Evolutionary conservation across 2,329 filamentous ascomycete species (phyloP).

Genomic region (Aureobasidium sp.): DNA sequence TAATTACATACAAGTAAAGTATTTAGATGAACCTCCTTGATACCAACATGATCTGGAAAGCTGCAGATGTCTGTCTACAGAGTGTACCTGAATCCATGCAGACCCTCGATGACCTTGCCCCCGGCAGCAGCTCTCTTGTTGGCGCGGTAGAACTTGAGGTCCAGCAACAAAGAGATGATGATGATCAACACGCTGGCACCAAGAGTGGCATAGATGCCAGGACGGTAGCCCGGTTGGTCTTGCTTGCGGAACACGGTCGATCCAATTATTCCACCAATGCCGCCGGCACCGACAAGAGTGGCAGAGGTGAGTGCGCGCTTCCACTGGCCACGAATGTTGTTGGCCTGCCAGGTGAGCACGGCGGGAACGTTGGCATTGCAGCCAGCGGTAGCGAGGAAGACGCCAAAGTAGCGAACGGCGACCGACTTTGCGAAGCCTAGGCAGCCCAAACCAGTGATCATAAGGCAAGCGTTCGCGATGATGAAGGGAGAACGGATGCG

Average conservation of each 20-base stretch:
- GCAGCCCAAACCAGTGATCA: conserved; percentile 28
- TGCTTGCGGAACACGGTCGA: conserved; percentile 29
- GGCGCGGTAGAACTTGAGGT: conserved; percentile 28
- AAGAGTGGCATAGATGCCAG: conserved; percentile 28
- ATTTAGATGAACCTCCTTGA: background rate
- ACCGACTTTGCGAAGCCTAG: conserved; percentile 27
- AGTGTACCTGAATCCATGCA: conserved; percentile 31
- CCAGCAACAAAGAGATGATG: conserved; percentile 25
- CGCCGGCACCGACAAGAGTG: conserved; percentile 67
- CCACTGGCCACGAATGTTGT: conserved; percentile 85
- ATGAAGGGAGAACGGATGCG: conserved; percentile 30
- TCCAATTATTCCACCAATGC: conserved; percentile 63
- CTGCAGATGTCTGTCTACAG: conserved; percentile 18
- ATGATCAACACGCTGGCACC: conserved; percentile 26
- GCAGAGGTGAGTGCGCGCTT: conserved; percentile 75
- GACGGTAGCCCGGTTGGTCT: conserved; percentile 28
- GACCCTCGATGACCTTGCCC: conserved; percentile 30
- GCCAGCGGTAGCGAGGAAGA: conserved; percentile 30
- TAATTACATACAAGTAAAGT: background rate
- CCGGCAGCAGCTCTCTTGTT: conserved; percentile 30
- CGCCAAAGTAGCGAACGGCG: conserved; percentile 29
- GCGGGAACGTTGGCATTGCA: conserved; percentile 60
- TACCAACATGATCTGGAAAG: background rate
- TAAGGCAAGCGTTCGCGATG: conserved; percentile 29
- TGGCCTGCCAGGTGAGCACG: conserved; percentile 73